Evolutionary conservation across 2,329 filamentous ascomycete species (phyloP), one percentile per base, ranked within the genome.

Genomic region (Fusarium torreyae): DNA sequence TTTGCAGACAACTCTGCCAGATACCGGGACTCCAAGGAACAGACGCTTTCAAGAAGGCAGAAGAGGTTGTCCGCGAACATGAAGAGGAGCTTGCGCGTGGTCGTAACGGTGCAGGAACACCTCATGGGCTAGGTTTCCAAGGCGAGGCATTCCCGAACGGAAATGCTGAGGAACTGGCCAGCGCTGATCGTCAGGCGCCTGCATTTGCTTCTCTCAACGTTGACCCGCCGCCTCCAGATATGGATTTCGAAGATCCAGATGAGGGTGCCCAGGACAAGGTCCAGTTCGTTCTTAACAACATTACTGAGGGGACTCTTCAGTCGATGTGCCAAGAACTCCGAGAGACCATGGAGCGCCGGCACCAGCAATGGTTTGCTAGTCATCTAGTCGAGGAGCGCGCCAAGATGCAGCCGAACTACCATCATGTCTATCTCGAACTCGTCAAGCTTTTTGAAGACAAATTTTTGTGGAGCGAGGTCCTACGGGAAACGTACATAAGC

Each of bases 381-480:
- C 97, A 98, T 76, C 85, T 99, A 11, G 96, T 99, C 4, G 95
- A 98, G 76, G 93, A 98, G 77, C 93, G 97, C 45, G 97, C 95
- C 33, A 98, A 98, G 81, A 91, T 97, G 84, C 95, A 99, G 77
- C 94, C 95, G 7, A 99, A 99, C 79, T 98, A 97, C 76, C 96
- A 99, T 73, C 88, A 92, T 63, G 88, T 99, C 22, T 99, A 99
- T 77, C 87, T 98, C 50, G 93, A 97, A 73, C 87, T 99, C 52
- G 87, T 99, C 63, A 91, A 91, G 57, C 88, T 94, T 34, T 93
- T 98, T 72, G 88, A 93, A 71, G 90, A 96, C 77, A 92, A 88
- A 75, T 81, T 86, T 11, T 84, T 99, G 2, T 97, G 94, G 92
- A 86, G 89, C 4, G 94, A 98, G 77, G 91, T 98, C n/a, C 83